phyloP scores from a whole-genome alignment of 2,329 filamentous ascomycete species.

The Zalaria obscura region DNA sequence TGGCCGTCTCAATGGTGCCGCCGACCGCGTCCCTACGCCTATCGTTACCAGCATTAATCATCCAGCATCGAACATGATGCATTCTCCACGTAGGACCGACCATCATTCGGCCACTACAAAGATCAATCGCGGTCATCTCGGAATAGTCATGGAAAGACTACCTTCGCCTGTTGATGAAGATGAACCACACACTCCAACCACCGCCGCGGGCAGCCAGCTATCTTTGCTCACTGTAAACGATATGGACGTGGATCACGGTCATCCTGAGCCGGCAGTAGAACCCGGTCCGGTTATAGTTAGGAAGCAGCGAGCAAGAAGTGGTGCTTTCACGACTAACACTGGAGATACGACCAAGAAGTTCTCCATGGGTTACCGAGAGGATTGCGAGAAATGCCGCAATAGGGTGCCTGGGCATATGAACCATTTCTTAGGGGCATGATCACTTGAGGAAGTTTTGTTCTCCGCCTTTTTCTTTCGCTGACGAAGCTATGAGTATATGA shows the following conservation, averaged over 20 bases:
- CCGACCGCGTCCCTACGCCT: slow-evolving; percentile 3
- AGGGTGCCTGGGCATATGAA: slow-evolving; percentile 36
- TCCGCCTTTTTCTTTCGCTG: too few species aligned
- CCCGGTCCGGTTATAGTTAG: slow-evolving; percentile 12
- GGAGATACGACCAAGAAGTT: slow-evolving; percentile 6
- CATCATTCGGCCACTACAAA: background rate
- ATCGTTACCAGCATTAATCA: background rate
- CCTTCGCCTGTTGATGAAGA: slow-evolving; percentile 21
- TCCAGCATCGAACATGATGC: slow-evolving; percentile 1
- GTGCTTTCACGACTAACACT: slow-evolving; percentile 11
- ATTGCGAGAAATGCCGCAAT: slow-evolving; percentile 34
- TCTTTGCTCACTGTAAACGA: slow-evolving; percentile 20
- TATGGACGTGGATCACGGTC: slow-evolving; percentile 16
- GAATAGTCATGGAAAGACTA: slow-evolving; percentile 6
- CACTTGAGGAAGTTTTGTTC: background rate
- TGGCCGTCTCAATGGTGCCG: background rate
- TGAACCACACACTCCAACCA: slow-evolving; percentile 17
- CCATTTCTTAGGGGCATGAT: slow-evolving; percentile 23
- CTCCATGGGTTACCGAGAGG: slow-evolving; percentile 33
- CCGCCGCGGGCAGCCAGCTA: slow-evolving; percentile 19
- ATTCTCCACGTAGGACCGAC: background rate
- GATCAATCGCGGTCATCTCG: background rate
- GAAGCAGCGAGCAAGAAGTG: slow-evolving; percentile 20
- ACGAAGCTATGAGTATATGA: too few species aligned
- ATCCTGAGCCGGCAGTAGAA: background rate